These are phyloP conservation scores for Flagelloscypha sp. DNA, from an alignment of 768 basidiomycete genomes.

Conservation along the genomic window DNA sequence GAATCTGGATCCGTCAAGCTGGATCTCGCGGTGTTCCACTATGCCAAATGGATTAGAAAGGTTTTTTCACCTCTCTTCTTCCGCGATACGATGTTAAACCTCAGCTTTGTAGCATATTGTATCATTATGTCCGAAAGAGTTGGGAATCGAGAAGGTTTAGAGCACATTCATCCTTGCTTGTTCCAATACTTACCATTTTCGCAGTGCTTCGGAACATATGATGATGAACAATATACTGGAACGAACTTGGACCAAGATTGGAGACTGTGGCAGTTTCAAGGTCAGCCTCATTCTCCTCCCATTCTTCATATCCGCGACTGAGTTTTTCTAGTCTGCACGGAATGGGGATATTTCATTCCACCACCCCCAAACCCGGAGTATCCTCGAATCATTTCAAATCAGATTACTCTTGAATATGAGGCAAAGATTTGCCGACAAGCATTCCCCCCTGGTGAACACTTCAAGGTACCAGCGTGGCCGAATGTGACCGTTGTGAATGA, in stretches of 20 bases:
- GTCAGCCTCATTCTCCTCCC: too few relatives aligned
- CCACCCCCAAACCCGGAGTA: constrained; percentile 61
- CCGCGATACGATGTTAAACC: constrained; percentile 1
- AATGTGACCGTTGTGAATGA: constrained; percentile 78
- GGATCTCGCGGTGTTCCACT: constrained; percentile 59
- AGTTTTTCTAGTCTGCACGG: constrained; percentile 89
- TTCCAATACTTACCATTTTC: not conserved
- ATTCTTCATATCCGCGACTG: too few relatives aligned
- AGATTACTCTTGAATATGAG: constrained; percentile 65
- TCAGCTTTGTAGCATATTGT: constrained; percentile 39
- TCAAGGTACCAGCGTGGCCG: constrained; percentile 62
- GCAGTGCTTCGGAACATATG: constrained; percentile 82
- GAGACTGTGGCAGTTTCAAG: constrained; percentile 86
- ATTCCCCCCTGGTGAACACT: constrained; percentile 69
- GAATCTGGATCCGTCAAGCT: constrained; percentile 43
- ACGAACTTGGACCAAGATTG: constrained; percentile 64
- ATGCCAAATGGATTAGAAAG: constrained; percentile 69
- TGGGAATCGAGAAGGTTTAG: constrained; percentile 45
- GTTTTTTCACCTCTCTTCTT: constrained; percentile 14
- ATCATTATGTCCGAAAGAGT: constrained; percentile 43
- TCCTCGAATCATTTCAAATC: constrained; percentile 72
- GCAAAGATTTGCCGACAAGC: constrained; percentile 66
- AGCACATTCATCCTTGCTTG: constrained; percentile 7
- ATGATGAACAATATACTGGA: constrained; percentile 56
- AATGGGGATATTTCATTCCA: constrained; percentile 92